Conservation (phyloP, 179 eudicot species). For the Spinacia oleracea region DNA sequence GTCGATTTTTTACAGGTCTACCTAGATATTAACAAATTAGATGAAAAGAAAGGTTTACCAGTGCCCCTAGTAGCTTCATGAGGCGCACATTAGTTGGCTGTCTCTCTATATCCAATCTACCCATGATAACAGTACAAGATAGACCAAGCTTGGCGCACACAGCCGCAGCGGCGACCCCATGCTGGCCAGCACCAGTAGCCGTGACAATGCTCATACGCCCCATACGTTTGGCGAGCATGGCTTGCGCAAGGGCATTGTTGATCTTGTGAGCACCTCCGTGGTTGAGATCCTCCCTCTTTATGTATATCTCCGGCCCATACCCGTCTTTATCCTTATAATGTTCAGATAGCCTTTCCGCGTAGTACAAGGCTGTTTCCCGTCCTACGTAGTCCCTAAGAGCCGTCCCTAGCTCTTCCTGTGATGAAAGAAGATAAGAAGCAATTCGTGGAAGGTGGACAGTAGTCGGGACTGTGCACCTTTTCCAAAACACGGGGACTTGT, state of each 20-base stretch:
- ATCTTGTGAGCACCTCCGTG: conserved; percentile 43
- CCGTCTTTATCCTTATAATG: conserved; percentile 47
- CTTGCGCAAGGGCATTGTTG: conserved; percentile 42
- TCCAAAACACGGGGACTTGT: too few species aligned
- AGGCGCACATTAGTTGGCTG: conserved; percentile 67
- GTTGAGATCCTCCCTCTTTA: conserved; percentile 44
- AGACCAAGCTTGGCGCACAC: conserved; percentile 77
- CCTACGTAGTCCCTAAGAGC: conserved; percentile 67
- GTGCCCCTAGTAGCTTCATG: conserved; percentile 81
- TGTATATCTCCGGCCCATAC: conserved; percentile 33
- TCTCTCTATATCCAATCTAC: conserved; percentile 65
- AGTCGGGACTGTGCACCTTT: too few species aligned
- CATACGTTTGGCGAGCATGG: conserved; percentile 74
- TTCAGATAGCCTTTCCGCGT: conserved; percentile 56
- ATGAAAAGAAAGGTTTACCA: conserved; percentile 34
- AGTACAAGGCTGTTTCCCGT: conserved; percentile 75
- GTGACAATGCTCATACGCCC: conserved; percentile 69
- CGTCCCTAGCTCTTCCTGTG: conserved; percentile 52
- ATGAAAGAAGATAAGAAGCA: too few species aligned
- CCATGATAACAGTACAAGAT: conserved; percentile 67
- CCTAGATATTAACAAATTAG: not conserved
- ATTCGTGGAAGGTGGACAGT: too few species aligned
- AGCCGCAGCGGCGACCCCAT: conserved; percentile 89
- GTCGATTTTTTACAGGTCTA: too few species aligned
- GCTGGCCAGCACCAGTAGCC: conserved; percentile 93